Base-by-base conservation (phyloP, 805 yeast species). In the Peterozyma toletana region DNA sequence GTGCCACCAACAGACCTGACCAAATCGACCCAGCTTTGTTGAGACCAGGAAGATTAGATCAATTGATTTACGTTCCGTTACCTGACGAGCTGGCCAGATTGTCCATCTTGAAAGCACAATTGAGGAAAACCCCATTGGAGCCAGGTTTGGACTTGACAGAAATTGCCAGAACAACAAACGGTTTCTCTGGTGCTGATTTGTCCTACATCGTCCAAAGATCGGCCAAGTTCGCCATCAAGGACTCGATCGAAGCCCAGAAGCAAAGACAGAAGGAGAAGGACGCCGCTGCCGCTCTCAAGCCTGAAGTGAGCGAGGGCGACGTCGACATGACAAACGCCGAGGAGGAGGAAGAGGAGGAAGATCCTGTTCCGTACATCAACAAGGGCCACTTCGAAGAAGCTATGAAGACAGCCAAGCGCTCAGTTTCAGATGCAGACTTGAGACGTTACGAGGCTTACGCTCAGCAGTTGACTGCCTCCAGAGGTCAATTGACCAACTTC, bases 1-100 rank as follows among this genome's bases (percentile, higher is more conserved):
- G 99, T 70, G 99, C 99, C 36, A 93, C 99, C 45, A 93, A 93
- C 71, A 83, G 99, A 75, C 99, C 99, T 35, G 99, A 95, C 67
- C 98, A 93, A 73, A 93, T 93, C 55, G 99, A 93, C 63, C 98
- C 99, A 18, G 99, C 99, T 33, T 80, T 93, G 60, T 75, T 93
- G 68, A 89, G 99, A 75, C 99, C 99, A 10, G 99, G 99, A 58
- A 86, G 99, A 76, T 80, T 93, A 56, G 99, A 93, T 69, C 99
- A 95, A 73, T 79, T 93, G 70, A 93, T 93, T 57, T 93, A 95
- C 62, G 99, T 93, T 52, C 99, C 99, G 64, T 78, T 95, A 67
- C 99, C 99, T 48, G 98, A 93, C 65, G 96, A 89, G 68, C 75
- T 67, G 46, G 98, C 96, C 27, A 85, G 99, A 73, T 70, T 90